Conservation (phyloP, 805 yeast genomes). For the Phaffomyces opuntiae region DNA sequence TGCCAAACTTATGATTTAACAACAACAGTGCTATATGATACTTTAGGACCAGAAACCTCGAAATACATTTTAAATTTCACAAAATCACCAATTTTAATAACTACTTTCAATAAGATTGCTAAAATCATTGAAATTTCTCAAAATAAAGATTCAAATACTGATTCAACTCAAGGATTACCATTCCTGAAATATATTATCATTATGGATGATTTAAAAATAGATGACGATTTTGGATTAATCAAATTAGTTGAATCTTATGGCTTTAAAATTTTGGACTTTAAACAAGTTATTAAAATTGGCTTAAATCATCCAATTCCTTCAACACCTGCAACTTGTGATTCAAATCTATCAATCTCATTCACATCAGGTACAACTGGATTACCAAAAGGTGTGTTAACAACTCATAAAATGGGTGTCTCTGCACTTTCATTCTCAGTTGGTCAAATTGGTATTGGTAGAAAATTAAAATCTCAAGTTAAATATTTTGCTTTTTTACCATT, state of each 20-base stretch:
- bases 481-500: constrained; percentile 42
- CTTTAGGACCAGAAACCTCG: constrained; percentile 8
- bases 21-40: constrained; percentile 8
- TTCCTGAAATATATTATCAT: constrained; percentile 38
- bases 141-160: background rate
- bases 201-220: constrained; percentile 37
- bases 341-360: constrained; percentile 43
- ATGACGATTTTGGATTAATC: constrained; percentile 21
- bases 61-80: constrained; percentile 9
- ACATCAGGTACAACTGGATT: constrained; percentile 59
- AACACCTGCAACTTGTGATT: constrained; percentile 35
- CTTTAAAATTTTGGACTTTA: constrained; percentile 29
- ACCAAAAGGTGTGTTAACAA: constrained; percentile 54
- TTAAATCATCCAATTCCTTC: constrained; percentile 25
- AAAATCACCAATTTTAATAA: constrained; percentile 14
- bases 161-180: constrained; percentile 17
- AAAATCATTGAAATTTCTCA: constrained; percentile 15
- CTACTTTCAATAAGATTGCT: constrained; percentile 28
- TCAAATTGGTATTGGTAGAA: constrained; percentile 12
- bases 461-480: constrained; percentile 14
- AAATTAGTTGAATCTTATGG: constrained; percentile 19
- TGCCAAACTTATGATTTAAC: constrained; percentile 24
- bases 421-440: constrained; percentile 20
- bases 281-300: constrained; percentile 34
- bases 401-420: constrained; percentile 38